Percentiles rank a stretch among this genome's conserved stretches.
Conservation (phyloP, 1,284 basidiomycete species). For the Melampsora americana region DNA sequence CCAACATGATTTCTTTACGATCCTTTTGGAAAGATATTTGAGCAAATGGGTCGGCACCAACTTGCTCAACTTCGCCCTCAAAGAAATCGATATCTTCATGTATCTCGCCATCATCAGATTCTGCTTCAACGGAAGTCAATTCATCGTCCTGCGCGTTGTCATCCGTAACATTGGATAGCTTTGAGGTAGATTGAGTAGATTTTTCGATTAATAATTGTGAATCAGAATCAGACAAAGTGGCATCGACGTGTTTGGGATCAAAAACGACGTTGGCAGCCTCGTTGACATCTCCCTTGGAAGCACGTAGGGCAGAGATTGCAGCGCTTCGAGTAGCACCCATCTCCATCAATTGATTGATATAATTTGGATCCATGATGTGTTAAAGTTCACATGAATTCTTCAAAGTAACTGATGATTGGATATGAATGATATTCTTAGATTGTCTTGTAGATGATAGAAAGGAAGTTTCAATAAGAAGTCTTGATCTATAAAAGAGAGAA, state of each 20-base stretch:
- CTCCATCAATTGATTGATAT: not conserved
- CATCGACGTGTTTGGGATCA: not conserved
- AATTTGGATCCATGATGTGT: not conserved
- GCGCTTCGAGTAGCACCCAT: conserved; percentile 70
- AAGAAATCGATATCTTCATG: conserved; percentile 61
- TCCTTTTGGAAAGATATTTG: conserved; percentile 86
- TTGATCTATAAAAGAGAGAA: too few relatives aligned
- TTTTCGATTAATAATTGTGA: not conserved
- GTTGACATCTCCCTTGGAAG: conserved; percentile 74
- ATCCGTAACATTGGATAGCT: not conserved
- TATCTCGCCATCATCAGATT: conserved; percentile 66
- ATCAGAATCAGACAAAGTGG: not conserved
- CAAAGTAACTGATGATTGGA: too few relatives aligned
- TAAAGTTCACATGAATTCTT: too few relatives aligned
- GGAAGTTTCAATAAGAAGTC: too few relatives aligned
- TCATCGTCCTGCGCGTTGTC: not conserved
- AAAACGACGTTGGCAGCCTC: conserved; percentile 79
- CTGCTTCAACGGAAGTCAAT: not conserved
- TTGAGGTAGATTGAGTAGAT: not conserved
- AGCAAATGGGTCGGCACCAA: conserved; percentile 23
- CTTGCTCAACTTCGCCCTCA: conserved; percentile 59
- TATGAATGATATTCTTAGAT: too few relatives aligned
- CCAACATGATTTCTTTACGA: conserved; percentile 75
- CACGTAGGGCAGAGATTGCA: conserved; percentile 71
- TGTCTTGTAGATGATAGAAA: too few relatives aligned